phyloP scores from a whole-genome alignment of 257 asterid species.

The Solanum pennellii region DNA sequence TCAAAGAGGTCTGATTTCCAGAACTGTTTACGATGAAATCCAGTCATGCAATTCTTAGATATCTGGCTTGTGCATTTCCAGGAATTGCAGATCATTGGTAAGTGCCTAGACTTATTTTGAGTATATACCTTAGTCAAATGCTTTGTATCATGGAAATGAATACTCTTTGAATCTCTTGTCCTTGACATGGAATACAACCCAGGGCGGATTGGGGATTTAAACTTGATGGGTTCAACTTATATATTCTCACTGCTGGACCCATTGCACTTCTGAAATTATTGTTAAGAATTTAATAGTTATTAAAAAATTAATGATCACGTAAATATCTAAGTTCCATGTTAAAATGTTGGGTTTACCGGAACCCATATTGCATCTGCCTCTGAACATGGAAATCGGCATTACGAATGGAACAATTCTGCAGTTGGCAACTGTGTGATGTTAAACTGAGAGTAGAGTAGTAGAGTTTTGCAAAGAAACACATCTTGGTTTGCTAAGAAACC shows the following conservation, averaged over 20 bases:
- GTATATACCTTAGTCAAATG: background rate
- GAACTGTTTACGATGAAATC: conserved; percentile 23
- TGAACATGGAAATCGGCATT: background rate
- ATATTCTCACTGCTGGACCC: background rate
- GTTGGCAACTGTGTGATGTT: background rate
- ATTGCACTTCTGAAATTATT: background rate
- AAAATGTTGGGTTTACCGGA: background rate
- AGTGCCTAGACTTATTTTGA: conserved; percentile 11
- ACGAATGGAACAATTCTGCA: background rate
- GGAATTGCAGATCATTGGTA: conserved; percentile 96
- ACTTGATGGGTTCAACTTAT: background rate
- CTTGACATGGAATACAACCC: background rate
- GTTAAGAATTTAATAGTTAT: background rate
- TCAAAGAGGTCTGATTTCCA: conserved; percentile 64
- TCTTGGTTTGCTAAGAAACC: background rate
- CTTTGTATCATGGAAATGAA: background rate
- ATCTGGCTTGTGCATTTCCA: conserved; percentile 68
- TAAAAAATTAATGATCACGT: background rate
- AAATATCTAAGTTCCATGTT: background rate
- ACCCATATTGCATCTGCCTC: background rate
- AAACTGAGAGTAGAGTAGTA: background rate
- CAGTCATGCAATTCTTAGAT: conserved; percentile 69
- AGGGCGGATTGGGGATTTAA: background rate
- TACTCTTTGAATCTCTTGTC: background rate
- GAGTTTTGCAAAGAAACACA: background rate